Evolutionary conservation across 768 basidiomycete species (phyloP), one percentile per base, ranked within the genome.

Genomic region (Exidia glandulosa): DNA sequence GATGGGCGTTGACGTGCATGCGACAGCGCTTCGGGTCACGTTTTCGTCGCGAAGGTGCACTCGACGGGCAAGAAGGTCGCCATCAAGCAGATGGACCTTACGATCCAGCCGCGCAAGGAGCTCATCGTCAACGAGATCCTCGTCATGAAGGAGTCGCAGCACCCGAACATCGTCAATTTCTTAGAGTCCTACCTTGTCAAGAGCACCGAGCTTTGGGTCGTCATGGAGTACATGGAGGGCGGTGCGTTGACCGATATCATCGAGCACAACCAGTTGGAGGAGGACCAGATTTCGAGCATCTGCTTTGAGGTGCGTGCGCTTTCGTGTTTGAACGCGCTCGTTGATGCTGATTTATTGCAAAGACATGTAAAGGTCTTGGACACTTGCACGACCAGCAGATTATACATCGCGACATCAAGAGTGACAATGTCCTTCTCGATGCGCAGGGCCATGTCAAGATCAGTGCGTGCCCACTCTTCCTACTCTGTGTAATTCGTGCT

Each of bases 151-250:
- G 96, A 94, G 72, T 93, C 90, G 30, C 91, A 94, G 63, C 94
- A 96, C 70, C 91, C 93, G 32, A 97, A 96, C 68, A 94, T 97
- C 60, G 94, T 97, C 77, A 95, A 95, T 74, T 97, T 91, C 74
- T 74, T 95, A 45, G 90, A 95, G 5, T 84, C 90, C 27, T 96
- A 94, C 72, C 81, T 97, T 48, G 83, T 96, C 58, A 88, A 88
- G 74, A 86, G 78, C 70, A 87, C 80, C 57, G 93, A 95, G 69
- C 81, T 96, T 27, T 97, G 94, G 94, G 93, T 96, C 48, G 93
- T 95, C 61, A 97, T 95, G 94, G 94, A 97, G 75, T 95, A 90
- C 69, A 97, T 97, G 94, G 94, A 97, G 73, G 94, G 94, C 57
- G 94, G 96, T 41, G 94, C 95, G 19, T 76, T 99, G 67, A 97